Conservation (phyloP, 2,329 filamentous ascomycete genomes). For the Teratosphaeria pseudoeucalypti region DNA sequence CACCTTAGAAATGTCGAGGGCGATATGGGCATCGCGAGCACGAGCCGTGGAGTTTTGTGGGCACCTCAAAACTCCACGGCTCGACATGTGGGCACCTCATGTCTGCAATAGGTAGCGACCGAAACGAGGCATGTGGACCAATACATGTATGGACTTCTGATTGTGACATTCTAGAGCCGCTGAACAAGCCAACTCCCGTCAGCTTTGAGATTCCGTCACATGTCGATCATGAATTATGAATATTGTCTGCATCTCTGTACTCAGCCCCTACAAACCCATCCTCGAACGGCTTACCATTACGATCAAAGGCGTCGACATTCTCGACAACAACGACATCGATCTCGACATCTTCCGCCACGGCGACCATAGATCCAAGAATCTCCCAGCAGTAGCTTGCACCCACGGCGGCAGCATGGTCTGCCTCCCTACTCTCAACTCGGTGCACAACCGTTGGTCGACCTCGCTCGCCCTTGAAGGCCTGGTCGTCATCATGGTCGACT, state of each 20-base stretch:
- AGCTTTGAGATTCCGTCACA: not conserved
- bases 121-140: not conserved
- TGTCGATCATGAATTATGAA: not conserved
- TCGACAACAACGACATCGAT: slow-evolving; percentile 10
- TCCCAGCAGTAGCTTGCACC: slow-evolving; percentile 20
- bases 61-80: too few relatives aligned
- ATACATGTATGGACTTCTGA: not conserved
- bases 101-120: not conserved
- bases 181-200: not conserved
- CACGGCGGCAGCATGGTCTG: slow-evolving; percentile 23
- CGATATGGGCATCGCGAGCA: not conserved
- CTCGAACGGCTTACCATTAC: slow-evolving; percentile 3
- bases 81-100: not conserved
- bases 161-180: not conserved
- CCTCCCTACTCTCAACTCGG: slow-evolving; percentile 8
- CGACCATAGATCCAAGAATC: slow-evolving; percentile 1
- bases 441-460: slow-evolving; percentile 18
- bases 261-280: slow-evolving; percentile 2
- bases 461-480: slow-evolving; percentile 16
- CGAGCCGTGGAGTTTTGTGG: not conserved
- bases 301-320: slow-evolving; percentile 7
- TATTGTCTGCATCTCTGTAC: not conserved
- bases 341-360: slow-evolving; percentile 10
- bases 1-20: not conserved
- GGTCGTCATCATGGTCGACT: slow-evolving; percentile 21